phyloP scores from a whole-genome alignment of 2,329 filamentous ascomycete genomes.

The Zasmidium cellare region DNA sequence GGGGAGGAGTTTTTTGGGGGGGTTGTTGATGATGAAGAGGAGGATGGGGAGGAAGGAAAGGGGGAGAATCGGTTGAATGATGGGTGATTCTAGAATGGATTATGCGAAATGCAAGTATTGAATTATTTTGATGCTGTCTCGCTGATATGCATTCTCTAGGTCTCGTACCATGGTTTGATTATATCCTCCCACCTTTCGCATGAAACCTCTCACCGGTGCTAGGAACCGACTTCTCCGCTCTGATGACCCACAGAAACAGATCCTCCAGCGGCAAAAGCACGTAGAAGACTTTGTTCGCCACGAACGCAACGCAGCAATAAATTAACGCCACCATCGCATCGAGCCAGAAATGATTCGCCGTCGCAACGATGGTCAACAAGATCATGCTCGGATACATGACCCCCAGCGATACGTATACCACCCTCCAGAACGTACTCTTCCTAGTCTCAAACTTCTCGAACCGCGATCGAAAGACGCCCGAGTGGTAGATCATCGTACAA shows the following conservation, averaged over 20 bases:
- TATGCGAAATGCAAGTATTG: too few species aligned
- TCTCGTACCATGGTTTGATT: too few species aligned
- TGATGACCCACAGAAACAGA: constrained; percentile 47
- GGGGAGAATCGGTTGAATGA: too few species aligned
- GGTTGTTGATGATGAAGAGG: too few species aligned
- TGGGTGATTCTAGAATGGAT: too few species aligned
- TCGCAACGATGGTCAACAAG: constrained; percentile 58
- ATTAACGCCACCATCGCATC: constrained; percentile 54
- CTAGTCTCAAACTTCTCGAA: constrained; percentile 44
- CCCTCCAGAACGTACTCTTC: constrained; percentile 44
- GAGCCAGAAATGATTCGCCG: constrained; percentile 61
- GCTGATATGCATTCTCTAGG: too few species aligned
- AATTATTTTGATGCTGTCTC: too few species aligned
- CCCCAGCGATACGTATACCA: constrained; percentile 49
- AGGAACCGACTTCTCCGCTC: constrained; percentile 54
- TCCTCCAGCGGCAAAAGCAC: constrained; percentile 54
- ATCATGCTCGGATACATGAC: constrained; percentile 56
- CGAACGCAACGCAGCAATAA: constrained; percentile 42
- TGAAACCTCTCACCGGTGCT: constrained; percentile 51
- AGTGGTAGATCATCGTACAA: constrained; percentile 51
- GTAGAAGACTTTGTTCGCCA: constrained; percentile 50
- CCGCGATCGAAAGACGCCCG: constrained; percentile 40
- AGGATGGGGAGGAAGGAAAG: constrained; percentile 22
- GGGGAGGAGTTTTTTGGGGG: constrained; percentile 33
- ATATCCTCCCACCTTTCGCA: constrained; percentile 16